Percentiles rank a stretch among this genome's conserved stretches.
Conservation (phyloP, 192 early-diverging fungal species). For the Coemansia sp. region DNA sequence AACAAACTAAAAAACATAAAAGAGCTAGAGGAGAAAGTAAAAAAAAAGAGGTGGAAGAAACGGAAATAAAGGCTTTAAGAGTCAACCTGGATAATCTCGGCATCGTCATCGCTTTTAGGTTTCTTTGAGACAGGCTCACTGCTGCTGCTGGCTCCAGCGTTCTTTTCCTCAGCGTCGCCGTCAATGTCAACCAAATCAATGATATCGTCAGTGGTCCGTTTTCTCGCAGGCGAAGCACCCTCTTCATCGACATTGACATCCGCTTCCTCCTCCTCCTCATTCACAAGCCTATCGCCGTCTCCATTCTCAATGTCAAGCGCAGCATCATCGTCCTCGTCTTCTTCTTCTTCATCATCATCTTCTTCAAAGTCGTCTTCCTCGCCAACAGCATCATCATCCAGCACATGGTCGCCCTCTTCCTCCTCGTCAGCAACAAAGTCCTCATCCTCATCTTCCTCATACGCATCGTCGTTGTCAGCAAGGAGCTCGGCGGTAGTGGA, state of each 20-base stretch:
- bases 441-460: slow-evolving; percentile 34
- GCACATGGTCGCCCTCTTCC: slow-evolving; percentile 35
- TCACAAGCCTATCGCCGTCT: neutral
- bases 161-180: neutral
- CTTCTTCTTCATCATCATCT: slow-evolving; percentile 6
- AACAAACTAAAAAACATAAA: slow-evolving; percentile 7
- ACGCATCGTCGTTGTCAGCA: slow-evolving; percentile 13
- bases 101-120: slow-evolving; percentile 15
- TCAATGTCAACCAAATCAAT: slow-evolving; percentile 7
- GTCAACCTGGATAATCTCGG: slow-evolving; percentile 3
- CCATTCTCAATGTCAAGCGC: slow-evolving; percentile 1
- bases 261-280: slow-evolving; percentile 13
- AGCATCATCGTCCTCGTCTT: slow-evolving; percentile 9
- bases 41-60: too few relatives aligned
- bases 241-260: slow-evolving; percentile 16
- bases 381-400: slow-evolving; percentile 26
- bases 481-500: slow-evolving; percentile 23
- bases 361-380: slow-evolving; percentile 13
- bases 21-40: slow-evolving; percentile 1
- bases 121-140: slow-evolving; percentile 24
- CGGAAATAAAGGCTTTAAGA: neutral
- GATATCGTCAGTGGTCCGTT: slow-evolving; percentile 9
- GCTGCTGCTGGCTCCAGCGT: neutral
- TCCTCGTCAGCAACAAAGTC: slow-evolving; percentile 46
- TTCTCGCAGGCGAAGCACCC: slow-evolving; percentile 19